phyloP scores from a whole-genome alignment of 225 moss, liverwort and hornwort genomes.

The Rhytidiadelphus loreus region DNA sequence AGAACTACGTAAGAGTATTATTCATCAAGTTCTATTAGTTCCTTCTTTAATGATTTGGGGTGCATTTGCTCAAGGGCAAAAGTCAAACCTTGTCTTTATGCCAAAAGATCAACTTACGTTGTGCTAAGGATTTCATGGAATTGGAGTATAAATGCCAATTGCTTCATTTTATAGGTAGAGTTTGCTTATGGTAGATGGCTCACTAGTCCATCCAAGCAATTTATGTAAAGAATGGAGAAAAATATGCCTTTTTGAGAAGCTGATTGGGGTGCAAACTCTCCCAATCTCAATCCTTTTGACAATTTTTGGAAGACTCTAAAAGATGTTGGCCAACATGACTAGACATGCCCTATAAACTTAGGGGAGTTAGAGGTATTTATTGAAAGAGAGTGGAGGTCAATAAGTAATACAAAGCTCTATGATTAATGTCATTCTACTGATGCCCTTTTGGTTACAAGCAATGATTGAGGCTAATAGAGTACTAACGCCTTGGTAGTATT shows the following conservation, averaged over 20 bases:
- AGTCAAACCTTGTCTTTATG: background rate
- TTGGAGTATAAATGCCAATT: background rate
- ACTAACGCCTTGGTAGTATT: no score
- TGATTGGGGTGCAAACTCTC: background rate
- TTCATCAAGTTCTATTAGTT: no score
- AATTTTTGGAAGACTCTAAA: background rate
- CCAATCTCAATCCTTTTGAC: rapidly evolving
- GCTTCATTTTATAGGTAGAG: background rate
- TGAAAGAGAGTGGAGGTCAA: background rate
- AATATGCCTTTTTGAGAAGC: background rate
- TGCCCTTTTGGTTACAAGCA: background rate
- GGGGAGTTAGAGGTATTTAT: background rate
- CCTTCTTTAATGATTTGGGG: no score
- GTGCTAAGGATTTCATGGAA: background rate
- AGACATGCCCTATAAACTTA: no score
- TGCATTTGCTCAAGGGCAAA: background rate
- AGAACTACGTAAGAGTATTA: no score
- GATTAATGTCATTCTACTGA: background rate
- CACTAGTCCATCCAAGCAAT: background rate
- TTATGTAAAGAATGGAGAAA: background rate
- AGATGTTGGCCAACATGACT: background rate
- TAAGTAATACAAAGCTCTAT: background rate
- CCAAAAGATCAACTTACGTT: background rate
- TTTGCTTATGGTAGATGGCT: background rate
- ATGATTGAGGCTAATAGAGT: background rate